A percentile compares a stretch with the other conserved stretches of the same genome.
phyloP scores from a whole-genome alignment of 805 yeast genomes.

The Wickerhamomyces strasburgensis region DNA sequence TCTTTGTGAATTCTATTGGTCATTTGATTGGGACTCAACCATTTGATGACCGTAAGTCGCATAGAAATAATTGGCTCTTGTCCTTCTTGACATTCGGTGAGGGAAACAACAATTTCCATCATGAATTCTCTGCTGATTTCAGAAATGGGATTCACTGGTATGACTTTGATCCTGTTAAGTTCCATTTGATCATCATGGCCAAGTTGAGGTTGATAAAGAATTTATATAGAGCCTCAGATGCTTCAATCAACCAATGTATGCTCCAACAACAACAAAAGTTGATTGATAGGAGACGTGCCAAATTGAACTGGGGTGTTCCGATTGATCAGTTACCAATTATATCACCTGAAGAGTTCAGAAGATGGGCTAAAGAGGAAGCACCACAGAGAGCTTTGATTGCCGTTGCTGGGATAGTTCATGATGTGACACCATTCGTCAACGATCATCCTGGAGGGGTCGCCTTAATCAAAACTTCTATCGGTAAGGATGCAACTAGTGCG shows the following conservation, averaged over 20 bases:
- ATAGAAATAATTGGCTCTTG: constrained; percentile 58
- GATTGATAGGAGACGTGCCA: constrained; percentile 69
- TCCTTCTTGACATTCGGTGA: constrained; percentile 78
- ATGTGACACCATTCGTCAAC: constrained; percentile 82
- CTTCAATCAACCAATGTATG: constrained; percentile 59
- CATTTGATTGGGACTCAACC: constrained; percentile 75
- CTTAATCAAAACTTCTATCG: constrained; percentile 72
- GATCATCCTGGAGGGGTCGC: constrained; percentile 94
- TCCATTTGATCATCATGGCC: constrained; percentile 48
- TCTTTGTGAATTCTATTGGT: constrained; percentile 77
- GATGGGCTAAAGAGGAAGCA: constrained; percentile 35
- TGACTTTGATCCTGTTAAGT: constrained; percentile 84
- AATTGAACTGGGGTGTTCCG: constrained; percentile 92
- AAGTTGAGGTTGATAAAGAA: constrained; percentile 54
- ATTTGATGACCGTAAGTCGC: constrained; percentile 69
- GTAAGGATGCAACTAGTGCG: constrained; percentile 91
- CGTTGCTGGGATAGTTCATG: constrained; percentile 89
- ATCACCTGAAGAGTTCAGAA: constrained; percentile 47
- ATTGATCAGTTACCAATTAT: constrained; percentile 77
- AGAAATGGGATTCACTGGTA: constrained; percentile 68
- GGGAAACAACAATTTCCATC: constrained; percentile 90
- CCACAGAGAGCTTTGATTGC: constrained; percentile 64
- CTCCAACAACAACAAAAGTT: constrained; percentile 81
- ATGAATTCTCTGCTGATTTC: constrained; percentile 90
- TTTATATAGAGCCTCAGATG: constrained; percentile 40